Evolutionary conservation across 352 stramenopile genomes (phyloP).

Genomic region (Blastocystis sp.): DNA sequence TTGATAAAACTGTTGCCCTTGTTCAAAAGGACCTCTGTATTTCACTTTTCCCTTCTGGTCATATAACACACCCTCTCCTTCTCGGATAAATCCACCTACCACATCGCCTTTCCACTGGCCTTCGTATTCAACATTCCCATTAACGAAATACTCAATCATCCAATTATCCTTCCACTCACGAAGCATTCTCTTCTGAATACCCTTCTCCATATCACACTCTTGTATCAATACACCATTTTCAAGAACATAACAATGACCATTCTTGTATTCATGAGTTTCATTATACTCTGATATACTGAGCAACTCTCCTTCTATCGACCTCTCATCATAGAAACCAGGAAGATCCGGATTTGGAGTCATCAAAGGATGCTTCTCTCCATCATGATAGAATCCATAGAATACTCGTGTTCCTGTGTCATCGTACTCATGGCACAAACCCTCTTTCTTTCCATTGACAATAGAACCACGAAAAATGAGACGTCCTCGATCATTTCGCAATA

Average conservation of each 20-base stretch:
- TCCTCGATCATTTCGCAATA: not conserved
- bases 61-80: not conserved
- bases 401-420: not conserved
- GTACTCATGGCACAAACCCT: not conserved
- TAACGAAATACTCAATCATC: not conserved
- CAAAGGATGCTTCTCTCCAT: not conserved
- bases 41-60: no score
- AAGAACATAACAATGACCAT: not conserved
- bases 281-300: not conserved
- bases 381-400: not conserved
- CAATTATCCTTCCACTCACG: not conserved
- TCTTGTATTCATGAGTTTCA: not conserved
- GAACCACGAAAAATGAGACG: not conserved
- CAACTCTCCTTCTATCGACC: not conserved
- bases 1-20: no score
- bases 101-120: not conserved
- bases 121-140: not conserved
- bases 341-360: not conserved
- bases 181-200: not conserved
- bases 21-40: no score
- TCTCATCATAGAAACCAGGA: not conserved
- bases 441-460: not conserved
- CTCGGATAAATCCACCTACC: not conserved
- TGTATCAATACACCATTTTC: not conserved
- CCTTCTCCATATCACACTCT: not conserved